Base-by-base conservation (phyloP, 169 alveolate genomes). In the Eimeria nieschulzi region DNA sequence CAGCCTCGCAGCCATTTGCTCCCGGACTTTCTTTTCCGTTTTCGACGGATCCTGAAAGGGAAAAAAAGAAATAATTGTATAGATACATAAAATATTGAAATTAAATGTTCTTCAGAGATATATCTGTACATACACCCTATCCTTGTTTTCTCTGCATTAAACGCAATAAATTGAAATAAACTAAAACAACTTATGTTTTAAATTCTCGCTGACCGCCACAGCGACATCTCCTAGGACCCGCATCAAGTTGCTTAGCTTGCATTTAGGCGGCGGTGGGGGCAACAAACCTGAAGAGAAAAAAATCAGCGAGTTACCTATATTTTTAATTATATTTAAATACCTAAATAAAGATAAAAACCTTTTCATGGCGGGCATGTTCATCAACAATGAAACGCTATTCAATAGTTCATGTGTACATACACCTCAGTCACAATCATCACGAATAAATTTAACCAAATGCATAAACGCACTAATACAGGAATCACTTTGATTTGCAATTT, bases 241-340 rank as follows among this genome's bases (percentile, higher is more conserved):
- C 95, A 96, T 92, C 87, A 97, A 93, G 91, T 97, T 97, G 70
- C 98, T 95, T 72, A 97, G 93, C 85, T 96, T 97, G 86, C 97
- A 92, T 80, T 95, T 97, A 23, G 99, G 99, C 9, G 97, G 97
- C 6, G 98, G 98, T 21, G 99, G 98, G 15, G 98, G 98, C 51
- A 97, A 88, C 73, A 95, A 88, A 23, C 93, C 93, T 87, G 87
- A 21, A 33, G 17, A 59, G 7, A 12, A 70, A 55, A 17, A 85
- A 64, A 9, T 8, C 9, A 12, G 19, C 63, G 10, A 55, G 8
- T 10, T 66, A 66, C 33, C 9, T 19, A 66, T 9, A 12, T 19
- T 8, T 66, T 10, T 23, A 21, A 10, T 12, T 23, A 66, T 66
- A 19, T 19, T 12, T 23, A 66, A 8, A 66, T 21, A 23, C 76